Conservation (phyloP, 202 grass and related monocot genomes). For the Eragrostis tef region DNA sequence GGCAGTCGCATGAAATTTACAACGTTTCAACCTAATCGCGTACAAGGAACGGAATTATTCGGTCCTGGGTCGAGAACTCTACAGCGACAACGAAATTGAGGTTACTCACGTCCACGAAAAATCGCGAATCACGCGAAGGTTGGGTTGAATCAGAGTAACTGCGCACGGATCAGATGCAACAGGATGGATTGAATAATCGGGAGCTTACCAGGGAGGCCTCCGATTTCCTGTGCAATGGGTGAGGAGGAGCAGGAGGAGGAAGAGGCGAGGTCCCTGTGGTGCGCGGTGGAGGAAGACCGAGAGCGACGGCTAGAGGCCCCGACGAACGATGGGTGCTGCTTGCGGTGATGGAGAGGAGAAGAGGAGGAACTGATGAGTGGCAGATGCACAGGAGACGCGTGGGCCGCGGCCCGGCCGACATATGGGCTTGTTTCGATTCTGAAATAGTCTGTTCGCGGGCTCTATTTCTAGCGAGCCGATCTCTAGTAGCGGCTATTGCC, state of each 20-base stretch:
- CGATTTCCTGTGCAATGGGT: slow-evolving; percentile 6
- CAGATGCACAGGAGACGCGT: too few relatives aligned
- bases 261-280: slow-evolving; percentile 1
- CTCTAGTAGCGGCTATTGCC: too few relatives aligned
- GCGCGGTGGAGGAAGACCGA: slow-evolving; percentile 41
- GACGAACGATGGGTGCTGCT: neutral
- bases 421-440: too few relatives aligned
- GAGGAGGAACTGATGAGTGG: too few relatives aligned
- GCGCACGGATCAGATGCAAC: neutral
- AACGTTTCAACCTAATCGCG: slow-evolving; percentile 1
- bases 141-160: slow-evolving; percentile 6
- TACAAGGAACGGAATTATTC: neutral
- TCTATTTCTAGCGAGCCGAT: too few relatives aligned
- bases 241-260: neutral
- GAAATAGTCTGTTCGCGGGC: too few relatives aligned
- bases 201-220: slow-evolving; percentile 35
- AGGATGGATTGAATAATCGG: neutral
- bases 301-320: slow-evolving; percentile 32
- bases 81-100: neutral
- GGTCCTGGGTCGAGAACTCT: neutral
- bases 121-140: neutral
- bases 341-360: neutral
- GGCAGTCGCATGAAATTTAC: slow-evolving; percentile 9
- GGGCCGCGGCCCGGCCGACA: too few relatives aligned
- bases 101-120: slow-evolving; percentile 4